phyloP scores from a whole-genome alignment of 129 eudicot species.

The Solidago caesia region DNA sequence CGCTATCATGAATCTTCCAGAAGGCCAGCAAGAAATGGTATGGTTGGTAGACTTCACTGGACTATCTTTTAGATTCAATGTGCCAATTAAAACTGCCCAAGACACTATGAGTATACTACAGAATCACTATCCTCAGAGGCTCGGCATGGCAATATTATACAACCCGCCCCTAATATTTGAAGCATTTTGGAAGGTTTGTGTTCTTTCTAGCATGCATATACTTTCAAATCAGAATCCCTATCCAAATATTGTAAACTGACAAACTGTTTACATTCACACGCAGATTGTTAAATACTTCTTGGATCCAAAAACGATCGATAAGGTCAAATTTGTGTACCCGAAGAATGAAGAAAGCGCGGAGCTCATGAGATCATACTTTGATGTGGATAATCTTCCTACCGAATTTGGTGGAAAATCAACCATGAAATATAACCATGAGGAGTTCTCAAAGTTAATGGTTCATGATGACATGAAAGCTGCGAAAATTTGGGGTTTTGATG shows the following conservation, averaged over 20 bases:
- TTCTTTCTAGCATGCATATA: too few relatives aligned
- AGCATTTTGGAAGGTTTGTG: constrained; percentile 84
- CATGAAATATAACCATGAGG: constrained; percentile 54
- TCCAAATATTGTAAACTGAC: not conserved
- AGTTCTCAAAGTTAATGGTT: constrained; percentile 59
- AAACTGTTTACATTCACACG: not conserved
- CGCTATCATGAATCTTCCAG: constrained; percentile 79
- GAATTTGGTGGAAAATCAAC: constrained; percentile 66
- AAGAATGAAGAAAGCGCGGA: constrained; percentile 58
- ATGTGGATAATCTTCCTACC: constrained; percentile 51
- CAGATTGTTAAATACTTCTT: constrained; percentile 65
- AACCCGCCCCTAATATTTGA: constrained; percentile 74
- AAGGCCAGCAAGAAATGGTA: constrained; percentile 83
- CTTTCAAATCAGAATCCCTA: too few relatives aligned
- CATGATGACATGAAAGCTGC: constrained; percentile 57
- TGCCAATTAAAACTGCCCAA: constrained; percentile 65
- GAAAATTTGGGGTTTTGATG: constrained; percentile 48
- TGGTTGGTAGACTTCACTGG: constrained; percentile 86
- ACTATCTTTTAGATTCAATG: constrained; percentile 68
- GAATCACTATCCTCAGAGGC: constrained; percentile 82
- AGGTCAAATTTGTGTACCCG: constrained; percentile 72
- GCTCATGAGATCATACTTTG: constrained; percentile 52
- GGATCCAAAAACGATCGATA: constrained; percentile 57
- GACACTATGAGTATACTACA: constrained; percentile 65
- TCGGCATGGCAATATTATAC: constrained; percentile 66